A percentile compares a stretch with the other conserved stretches of the same genome.
Conservation (phyloP, 768 basidiomycete genomes). For the Roridomyces roridus region DNA sequence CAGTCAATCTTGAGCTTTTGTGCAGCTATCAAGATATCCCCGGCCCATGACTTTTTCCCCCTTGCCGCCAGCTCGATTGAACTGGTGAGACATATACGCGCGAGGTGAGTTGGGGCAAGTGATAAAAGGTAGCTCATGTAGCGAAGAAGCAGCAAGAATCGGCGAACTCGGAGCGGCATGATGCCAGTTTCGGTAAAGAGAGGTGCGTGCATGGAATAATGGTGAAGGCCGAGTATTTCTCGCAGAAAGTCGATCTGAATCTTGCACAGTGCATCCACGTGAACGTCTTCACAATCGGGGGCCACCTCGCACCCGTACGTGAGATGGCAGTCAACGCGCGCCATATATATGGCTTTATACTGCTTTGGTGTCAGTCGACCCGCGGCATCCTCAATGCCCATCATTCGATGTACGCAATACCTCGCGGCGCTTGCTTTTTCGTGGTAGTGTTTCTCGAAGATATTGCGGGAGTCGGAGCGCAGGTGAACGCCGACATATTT, state of each 20-base stretch:
- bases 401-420: conserved; percentile 23
- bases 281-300: too few species aligned
- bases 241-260: conserved; percentile 29
- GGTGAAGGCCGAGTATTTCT: conserved; percentile 24
- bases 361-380: conserved; percentile 24
- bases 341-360: conserved; percentile 16
- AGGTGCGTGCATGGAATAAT: conserved; percentile 12
- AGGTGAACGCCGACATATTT: conserved; percentile 27
- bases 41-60: neutral
- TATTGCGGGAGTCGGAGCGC: neutral
- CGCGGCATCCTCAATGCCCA: conserved; percentile 19
- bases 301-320: too few species aligned
- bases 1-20: neutral
- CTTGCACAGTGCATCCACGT: conserved; percentile 12
- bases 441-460: conserved; percentile 23
- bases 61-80: neutral
- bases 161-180: conserved; percentile 26
- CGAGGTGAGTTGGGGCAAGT: neutral
- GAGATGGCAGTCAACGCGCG: too few species aligned
- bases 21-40: neutral
- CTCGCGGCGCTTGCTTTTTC: conserved; percentile 20
- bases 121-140: conserved; percentile 23
- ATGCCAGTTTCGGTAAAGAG: conserved; percentile 34
- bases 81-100: neutral
- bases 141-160: conserved; percentile 23